These are phyloP conservation scores for Nothophoma quercina DNA, from an alignment of 2,329 filamentous ascomycete genomes.

Conservation along the genomic window DNA sequence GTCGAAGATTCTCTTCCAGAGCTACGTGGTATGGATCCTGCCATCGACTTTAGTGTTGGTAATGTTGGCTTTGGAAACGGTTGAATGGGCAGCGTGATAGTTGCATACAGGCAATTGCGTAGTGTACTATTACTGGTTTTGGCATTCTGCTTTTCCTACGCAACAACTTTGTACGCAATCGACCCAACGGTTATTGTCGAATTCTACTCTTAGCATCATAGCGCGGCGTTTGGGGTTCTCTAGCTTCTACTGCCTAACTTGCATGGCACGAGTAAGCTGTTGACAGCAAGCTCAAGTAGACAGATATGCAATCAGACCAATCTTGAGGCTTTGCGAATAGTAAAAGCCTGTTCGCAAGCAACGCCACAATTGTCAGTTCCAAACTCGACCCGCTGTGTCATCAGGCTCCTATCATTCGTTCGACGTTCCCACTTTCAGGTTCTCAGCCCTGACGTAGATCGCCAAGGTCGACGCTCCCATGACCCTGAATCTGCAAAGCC, in stretches of 20 bases:
- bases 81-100: slow-evolving; percentile 78
- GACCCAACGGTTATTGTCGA: not conserved
- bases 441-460: slow-evolving; percentile 28
- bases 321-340: not conserved
- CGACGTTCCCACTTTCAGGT: slow-evolving; percentile 19
- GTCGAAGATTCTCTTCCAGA: slow-evolving; percentile 92
- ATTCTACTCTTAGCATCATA: slow-evolving; percentile 12
- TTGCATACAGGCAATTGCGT: not conserved
- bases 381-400: slow-evolving; percentile 1
- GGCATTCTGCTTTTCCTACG: not conserved
- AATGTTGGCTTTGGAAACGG: slow-evolving; percentile 80
- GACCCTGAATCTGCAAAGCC: slow-evolving; percentile 16
- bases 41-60: slow-evolving; percentile 91
- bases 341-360: slow-evolving; percentile 5
- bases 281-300: not conserved
- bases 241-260: not conserved
- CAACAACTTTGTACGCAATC: not conserved
- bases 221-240: slow-evolving; percentile 19
- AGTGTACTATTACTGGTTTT: not conserved
- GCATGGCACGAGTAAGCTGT: not conserved
- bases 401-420: slow-evolving; percentile 3
- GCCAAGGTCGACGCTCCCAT: slow-evolving; percentile 18
- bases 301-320: not conserved
- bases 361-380: not conserved
- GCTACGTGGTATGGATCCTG: slow-evolving; percentile 96